Base-by-base conservation (phyloP, 2,329 filamentous ascomycete genomes). In the Arthrobotrys pseudoclavata region DNA sequence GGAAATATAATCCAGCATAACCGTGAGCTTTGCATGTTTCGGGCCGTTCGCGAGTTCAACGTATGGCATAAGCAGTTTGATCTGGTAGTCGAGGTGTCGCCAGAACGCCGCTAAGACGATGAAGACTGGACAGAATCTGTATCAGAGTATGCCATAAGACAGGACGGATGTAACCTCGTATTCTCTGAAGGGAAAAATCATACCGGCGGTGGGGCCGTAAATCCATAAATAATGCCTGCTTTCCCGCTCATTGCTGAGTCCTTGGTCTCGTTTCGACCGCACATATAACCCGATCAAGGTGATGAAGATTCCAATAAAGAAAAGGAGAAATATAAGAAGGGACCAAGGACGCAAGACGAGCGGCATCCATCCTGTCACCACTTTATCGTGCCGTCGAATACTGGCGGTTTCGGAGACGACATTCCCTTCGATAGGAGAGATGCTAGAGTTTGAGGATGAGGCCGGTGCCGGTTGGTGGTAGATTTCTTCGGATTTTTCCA, bases 1-100 rank as follows among this genome's bases (percentile, higher is more conserved):
- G 6, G 76, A 79, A n/a, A 79, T 79, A 45, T 79, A 79, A 45
- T 79, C 76, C 57, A 77, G 53, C 67, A 77, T 52, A 55, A 77
- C 74, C 18, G 74, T 71, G 6, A 77, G 47, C 15, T 77, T 77
- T 18, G 74, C 74, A 40, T 67, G 50, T 47, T 77, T 77, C 20
- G 74, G 74, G 10, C 74, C 74, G 9, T 63, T 45, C 7, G 74
- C 74, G 47, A 77, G 74, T 52, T 77, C 74, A 20, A 77, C 47
- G 37, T 63, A 77, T 31, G 74, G 74, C 74, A 77, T 77, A 15
- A 77, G 45, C 31, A 71, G 18, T n/a, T 77, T 77, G 52, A 69
- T 13, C 26, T 77, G 74, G 45, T 71, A 71, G 67, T 77, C 74
- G 7, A 77, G 60, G 53, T 77, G 74, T 26, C 74, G 67, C 74